These are phyloP conservation scores for Alternaria burnsii DNA, from an alignment of 2,329 filamentous ascomycete genomes.

Conservation along the genomic window DNA sequence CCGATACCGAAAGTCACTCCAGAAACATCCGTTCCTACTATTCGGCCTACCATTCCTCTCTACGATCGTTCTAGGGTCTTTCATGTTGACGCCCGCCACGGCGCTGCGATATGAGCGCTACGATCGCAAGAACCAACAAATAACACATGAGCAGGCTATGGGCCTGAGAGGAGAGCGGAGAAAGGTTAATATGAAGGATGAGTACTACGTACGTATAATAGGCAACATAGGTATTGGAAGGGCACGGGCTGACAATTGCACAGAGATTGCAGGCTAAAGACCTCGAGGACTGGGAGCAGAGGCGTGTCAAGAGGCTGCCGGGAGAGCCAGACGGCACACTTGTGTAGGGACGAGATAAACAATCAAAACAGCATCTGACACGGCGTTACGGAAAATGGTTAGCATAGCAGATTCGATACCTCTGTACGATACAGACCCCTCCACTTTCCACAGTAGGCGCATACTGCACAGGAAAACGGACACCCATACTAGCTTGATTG, in stretches of 20 bases:
- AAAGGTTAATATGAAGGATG: conserved; percentile 82
- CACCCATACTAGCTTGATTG: too few species aligned
- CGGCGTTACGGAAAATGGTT: conserved; percentile 3
- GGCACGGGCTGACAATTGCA: conserved; percentile 20
- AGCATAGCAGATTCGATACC: background rate
- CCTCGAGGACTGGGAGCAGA: conserved; percentile 96
- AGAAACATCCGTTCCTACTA: conserved; percentile 84
- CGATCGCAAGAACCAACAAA: conserved; percentile 85
- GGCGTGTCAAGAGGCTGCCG: conserved; percentile 85
- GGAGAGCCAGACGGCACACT: conserved; percentile 90
- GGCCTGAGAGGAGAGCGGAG: conserved; percentile 75
- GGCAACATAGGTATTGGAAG: background rate
- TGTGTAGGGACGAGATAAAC: conserved; percentile 27
- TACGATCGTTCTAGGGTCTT: conserved; percentile 90
- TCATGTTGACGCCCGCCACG: conserved; percentile 92
- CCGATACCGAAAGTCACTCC: conserved; percentile 77
- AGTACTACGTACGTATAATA: conserved; percentile 76
- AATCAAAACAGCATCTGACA: conserved; percentile 1
- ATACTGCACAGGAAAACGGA: background rate
- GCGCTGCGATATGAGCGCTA: conserved; percentile 93
- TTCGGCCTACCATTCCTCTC: conserved; percentile 94
- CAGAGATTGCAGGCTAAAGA: conserved; percentile 87
- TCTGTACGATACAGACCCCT: background rate
- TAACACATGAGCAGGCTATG: conserved; percentile 87
- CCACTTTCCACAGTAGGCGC: background rate